phyloP scores from a whole-genome alignment of 192 early-diverging fungal genomes.

The Coemansia pectinata region DNA sequence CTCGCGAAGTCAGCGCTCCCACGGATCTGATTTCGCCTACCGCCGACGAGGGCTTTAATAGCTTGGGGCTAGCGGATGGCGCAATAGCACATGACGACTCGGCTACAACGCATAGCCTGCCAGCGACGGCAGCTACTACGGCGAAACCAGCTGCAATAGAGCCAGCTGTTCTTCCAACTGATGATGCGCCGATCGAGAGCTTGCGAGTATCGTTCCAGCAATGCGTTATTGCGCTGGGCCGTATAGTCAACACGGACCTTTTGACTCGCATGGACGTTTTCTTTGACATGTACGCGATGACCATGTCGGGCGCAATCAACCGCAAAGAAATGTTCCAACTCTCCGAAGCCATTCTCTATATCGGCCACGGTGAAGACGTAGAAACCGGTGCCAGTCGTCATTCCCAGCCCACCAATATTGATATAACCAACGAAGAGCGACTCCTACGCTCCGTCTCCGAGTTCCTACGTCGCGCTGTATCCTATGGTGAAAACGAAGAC shows the following conservation, averaged over 20 bases:
- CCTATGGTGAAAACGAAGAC: constrained; percentile 18
- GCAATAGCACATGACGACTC: background rate
- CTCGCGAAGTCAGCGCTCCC: background rate
- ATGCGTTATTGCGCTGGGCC: constrained; percentile 73
- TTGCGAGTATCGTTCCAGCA: constrained; percentile 73
- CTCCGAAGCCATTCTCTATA: constrained; percentile 82
- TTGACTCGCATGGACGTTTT: constrained; percentile 78
- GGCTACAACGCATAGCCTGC: background rate
- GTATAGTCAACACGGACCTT: constrained; percentile 75
- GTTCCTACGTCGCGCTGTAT: constrained; percentile 28
- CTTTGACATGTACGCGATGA: constrained; percentile 77
- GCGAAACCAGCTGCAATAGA: background rate
- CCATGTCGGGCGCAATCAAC: constrained; percentile 63
- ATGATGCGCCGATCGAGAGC: constrained; percentile 15
- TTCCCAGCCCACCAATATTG: background rate
- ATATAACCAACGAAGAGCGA: constrained; percentile 50
- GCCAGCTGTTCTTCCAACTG: background rate
- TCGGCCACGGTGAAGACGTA: constrained; percentile 53
- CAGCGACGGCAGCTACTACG: background rate
- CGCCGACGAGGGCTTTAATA: background rate
- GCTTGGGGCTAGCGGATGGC: background rate
- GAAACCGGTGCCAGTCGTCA: constrained; percentile 12
- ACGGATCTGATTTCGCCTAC: constrained; percentile 7
- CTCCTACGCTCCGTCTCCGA: constrained; percentile 48
- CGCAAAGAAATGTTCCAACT: constrained; percentile 82